These are phyloP conservation scores for Vanderwaltozyma verrucispora DNA, from an alignment of 805 yeast species.

Conservation along the genomic window DNA sequence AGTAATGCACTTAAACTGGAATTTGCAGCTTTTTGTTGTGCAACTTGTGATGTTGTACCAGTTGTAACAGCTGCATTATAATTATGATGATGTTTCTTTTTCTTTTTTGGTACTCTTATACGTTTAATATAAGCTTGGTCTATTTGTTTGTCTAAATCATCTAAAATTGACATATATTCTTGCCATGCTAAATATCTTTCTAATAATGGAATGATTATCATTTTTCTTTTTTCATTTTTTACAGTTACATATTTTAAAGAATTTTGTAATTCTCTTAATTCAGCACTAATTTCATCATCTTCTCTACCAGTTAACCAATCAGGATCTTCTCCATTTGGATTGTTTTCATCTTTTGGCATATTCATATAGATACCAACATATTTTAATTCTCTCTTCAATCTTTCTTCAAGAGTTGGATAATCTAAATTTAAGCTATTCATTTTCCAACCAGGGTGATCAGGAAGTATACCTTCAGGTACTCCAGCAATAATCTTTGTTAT, in stretches of 20 bases:
- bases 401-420: slow-evolving; percentile 73
- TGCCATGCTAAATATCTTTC: slow-evolving; percentile 92
- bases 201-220: slow-evolving; percentile 54
- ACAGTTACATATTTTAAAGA: slow-evolving; percentile 51
- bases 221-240: slow-evolving; percentile 59
- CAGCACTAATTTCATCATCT: slow-evolving; percentile 90
- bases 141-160: slow-evolving; percentile 91
- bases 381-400: slow-evolving; percentile 76
- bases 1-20: slow-evolving; percentile 67
- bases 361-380: slow-evolving; percentile 85
- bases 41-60: slow-evolving; percentile 30
- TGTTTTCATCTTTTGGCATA: slow-evolving; percentile 26
- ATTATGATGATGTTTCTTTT: slow-evolving; percentile 29
- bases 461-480: slow-evolving; percentile 23
- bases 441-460: slow-evolving; percentile 40
- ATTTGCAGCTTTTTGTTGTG: slow-evolving; percentile 61
- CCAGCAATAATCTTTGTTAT: slow-evolving; percentile 13
- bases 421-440: slow-evolving; percentile 42
- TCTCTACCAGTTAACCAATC: slow-evolving; percentile 71
- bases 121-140: slow-evolving; percentile 88
- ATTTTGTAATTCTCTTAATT: slow-evolving; percentile 62
- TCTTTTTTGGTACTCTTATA: slow-evolving; percentile 54
- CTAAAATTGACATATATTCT: slow-evolving; percentile 80
- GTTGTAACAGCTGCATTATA: slow-evolving; percentile 12
- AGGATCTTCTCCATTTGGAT: slow-evolving; percentile 26